These are phyloP conservation scores for Fusarium globosum DNA, from an alignment of 2,329 filamentous ascomycete genomes.

Conservation along the genomic window DNA sequence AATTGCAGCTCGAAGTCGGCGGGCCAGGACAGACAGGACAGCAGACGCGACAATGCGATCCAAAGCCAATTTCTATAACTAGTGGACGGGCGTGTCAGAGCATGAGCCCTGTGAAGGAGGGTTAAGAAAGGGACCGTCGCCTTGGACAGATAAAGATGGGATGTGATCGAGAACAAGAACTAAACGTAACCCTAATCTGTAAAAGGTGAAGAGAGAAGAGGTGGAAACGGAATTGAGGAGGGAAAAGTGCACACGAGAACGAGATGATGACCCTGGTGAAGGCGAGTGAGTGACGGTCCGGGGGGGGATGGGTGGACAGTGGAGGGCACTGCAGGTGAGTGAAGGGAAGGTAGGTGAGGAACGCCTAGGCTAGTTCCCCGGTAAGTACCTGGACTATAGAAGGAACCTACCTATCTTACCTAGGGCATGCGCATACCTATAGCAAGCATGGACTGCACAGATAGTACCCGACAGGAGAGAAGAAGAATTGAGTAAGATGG, in stretches of 20 bases:
- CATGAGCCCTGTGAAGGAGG: conserved; percentile 22
- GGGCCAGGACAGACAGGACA: not conserved
- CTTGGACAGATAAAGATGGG: not conserved
- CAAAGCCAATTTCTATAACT: not conserved
- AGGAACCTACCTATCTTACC: not conserved
- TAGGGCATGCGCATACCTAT: not conserved
- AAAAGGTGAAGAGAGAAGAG: conserved; percentile 13
- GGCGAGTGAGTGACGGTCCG: conserved; percentile 10
- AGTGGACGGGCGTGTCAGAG: conserved; percentile 31
- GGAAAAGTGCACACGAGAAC: conserved; percentile 36
- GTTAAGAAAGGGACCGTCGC: not conserved
- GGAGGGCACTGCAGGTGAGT: conserved; percentile 12
- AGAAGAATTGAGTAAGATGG: not conserved
- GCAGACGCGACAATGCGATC: conserved; percentile 19
- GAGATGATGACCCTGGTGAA: conserved; percentile 13
- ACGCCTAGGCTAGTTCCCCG: not conserved
- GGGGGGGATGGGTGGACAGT: not conserved
- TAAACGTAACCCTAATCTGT: conserved; percentile 6
- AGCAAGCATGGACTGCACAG: not conserved
- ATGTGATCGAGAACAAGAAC: conserved; percentile 13
- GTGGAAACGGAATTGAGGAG: conserved; percentile 29
- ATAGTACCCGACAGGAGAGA: not conserved
- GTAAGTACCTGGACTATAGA: not conserved
- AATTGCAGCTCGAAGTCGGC: conserved; percentile 5
- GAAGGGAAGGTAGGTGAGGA: conserved; percentile 24